Conservation (phyloP, 2,329 filamentous ascomycete genomes). For the Phaeosphaeriaceae sp. region DNA sequence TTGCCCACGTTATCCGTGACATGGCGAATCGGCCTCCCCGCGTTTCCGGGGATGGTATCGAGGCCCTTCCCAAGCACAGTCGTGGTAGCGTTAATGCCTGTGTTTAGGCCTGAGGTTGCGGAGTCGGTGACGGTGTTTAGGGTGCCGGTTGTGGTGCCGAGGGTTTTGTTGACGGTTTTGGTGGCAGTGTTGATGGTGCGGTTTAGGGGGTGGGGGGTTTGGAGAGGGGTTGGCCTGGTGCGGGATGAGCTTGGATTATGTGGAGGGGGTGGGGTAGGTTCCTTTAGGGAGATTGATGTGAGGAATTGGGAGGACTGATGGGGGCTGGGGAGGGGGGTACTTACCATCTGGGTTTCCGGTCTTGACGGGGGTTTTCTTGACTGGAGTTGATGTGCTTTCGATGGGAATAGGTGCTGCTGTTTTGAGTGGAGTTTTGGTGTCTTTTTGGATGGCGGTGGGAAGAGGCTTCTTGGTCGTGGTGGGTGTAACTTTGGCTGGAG, state of each 20-base stretch:
- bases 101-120: constrained; percentile 45
- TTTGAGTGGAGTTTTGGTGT: constrained; percentile 14
- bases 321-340: neutral
- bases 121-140: constrained; percentile 47
- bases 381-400: constrained; percentile 29
- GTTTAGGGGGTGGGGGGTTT: constrained; percentile 44
- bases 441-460: constrained; percentile 11
- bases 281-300: constrained; percentile 4
- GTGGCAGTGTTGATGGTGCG: constrained; percentile 43
- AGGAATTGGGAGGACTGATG: constrained; percentile 15
- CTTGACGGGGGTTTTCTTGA: constrained; percentile 34
- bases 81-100: constrained; percentile 46
- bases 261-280: constrained; percentile 33
- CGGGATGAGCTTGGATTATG: constrained; percentile 33
- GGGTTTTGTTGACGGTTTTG: constrained; percentile 44
- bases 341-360: constrained; percentile 30
- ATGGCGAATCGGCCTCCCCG: constrained; percentile 48
- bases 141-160: constrained; percentile 41
- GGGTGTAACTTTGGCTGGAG: constrained; percentile 4
- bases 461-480: constrained; percentile 22
- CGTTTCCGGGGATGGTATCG: constrained; percentile 41
- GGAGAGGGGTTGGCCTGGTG: constrained; percentile 28
- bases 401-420: constrained; percentile 8
- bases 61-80: constrained; percentile 47
- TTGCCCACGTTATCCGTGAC: constrained; percentile 51